Conservation (phyloP, 192 early-diverging fungal species). For the Thoreauomyces humboldtii region DNA sequence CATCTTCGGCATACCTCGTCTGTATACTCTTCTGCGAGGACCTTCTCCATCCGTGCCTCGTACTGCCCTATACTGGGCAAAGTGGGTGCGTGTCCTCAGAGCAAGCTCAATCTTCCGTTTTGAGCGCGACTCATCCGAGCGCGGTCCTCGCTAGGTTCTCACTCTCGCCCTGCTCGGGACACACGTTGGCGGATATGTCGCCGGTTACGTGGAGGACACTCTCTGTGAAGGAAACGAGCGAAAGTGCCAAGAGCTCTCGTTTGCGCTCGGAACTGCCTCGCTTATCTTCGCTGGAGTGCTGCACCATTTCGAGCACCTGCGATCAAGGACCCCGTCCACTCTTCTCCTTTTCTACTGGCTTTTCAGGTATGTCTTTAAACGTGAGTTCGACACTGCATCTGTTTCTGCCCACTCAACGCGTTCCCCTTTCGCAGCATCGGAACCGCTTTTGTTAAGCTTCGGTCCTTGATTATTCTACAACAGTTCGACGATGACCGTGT, state of each 20-base stretch:
- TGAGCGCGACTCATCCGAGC: background rate
- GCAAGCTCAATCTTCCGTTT: background rate
- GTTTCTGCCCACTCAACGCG: too few species aligned
- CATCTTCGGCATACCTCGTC: constrained; percentile 38
- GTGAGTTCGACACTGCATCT: too few species aligned
- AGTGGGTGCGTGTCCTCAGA: constrained; percentile 18
- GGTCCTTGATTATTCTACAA: constrained; percentile 15
- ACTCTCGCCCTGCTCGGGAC: background rate
- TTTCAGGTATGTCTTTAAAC: constrained; percentile 22
- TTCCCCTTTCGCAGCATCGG: too few species aligned
- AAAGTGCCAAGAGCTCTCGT: background rate
- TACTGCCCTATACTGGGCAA: constrained; percentile 17
- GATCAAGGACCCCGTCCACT: constrained; percentile 41
- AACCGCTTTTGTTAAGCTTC: constrained; percentile 10
- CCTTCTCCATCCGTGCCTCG: constrained; percentile 22
- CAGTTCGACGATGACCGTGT: constrained; percentile 15
- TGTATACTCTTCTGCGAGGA: constrained; percentile 29
- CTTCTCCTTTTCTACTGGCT: constrained; percentile 62
- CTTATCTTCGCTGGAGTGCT: constrained; percentile 39
- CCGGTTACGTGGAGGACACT: background rate
- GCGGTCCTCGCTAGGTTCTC: background rate
- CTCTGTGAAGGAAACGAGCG: background rate
- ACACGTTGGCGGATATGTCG: background rate
- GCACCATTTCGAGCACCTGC: constrained; percentile 48
- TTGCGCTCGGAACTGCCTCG: background rate